Percentiles rank a stretch among this genome's conserved stretches.
phyloP scores from a whole-genome alignment of 2,329 filamentous ascomycete genomes.

The Penicillium sp. region DNA sequence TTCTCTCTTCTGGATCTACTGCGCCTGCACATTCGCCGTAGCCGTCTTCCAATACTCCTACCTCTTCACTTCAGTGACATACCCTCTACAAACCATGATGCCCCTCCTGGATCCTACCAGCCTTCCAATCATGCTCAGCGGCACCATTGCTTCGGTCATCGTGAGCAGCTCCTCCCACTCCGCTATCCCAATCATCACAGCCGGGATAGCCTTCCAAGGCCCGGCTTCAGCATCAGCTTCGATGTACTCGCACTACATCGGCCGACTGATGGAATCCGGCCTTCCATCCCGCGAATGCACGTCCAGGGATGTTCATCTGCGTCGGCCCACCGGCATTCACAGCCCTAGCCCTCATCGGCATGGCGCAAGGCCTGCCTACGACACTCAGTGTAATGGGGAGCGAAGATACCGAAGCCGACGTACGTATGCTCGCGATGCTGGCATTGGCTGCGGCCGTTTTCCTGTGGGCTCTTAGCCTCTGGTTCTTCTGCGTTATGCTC shows the following conservation, averaged over 20 bases:
- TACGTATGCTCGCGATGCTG: slow-evolving; percentile 44
- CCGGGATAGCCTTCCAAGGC: slow-evolving; percentile 67
- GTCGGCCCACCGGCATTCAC: slow-evolving; percentile 74
- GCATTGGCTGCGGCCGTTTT: slow-evolving; percentile 53
- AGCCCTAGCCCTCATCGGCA: slow-evolving; percentile 66
- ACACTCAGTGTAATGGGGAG: slow-evolving; percentile 49
- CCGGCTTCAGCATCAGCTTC: slow-evolving; percentile 67
- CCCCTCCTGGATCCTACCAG: slow-evolving; percentile 71
- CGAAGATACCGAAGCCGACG: slow-evolving; percentile 23
- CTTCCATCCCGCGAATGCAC: slow-evolving; percentile 62
- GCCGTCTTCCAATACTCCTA: slow-evolving; percentile 67
- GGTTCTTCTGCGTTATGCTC: slow-evolving; percentile 55
- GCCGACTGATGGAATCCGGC: slow-evolving; percentile 66
- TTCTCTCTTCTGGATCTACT: slow-evolving; percentile 71
- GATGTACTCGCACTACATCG: slow-evolving; percentile 72
- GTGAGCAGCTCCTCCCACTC: slow-evolving; percentile 54
- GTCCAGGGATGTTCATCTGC: slow-evolving; percentile 71
- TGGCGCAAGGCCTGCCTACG: slow-evolving; percentile 55
- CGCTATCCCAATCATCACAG: slow-evolving; percentile 62
- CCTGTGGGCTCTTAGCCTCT: slow-evolving; percentile 63
- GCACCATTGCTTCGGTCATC: slow-evolving; percentile 68
- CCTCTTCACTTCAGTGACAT: slow-evolving; percentile 60
- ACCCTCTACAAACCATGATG: slow-evolving; percentile 66
- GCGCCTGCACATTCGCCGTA: slow-evolving; percentile 56
- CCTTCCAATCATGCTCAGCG: slow-evolving; percentile 73